Percentiles rank a stretch among this genome's conserved stretches.
These are phyloP conservation scores for Mycosphaerella arachidis DNA, from an alignment of 2,329 filamentous ascomycete genomes.

Conservation along the genomic window DNA sequence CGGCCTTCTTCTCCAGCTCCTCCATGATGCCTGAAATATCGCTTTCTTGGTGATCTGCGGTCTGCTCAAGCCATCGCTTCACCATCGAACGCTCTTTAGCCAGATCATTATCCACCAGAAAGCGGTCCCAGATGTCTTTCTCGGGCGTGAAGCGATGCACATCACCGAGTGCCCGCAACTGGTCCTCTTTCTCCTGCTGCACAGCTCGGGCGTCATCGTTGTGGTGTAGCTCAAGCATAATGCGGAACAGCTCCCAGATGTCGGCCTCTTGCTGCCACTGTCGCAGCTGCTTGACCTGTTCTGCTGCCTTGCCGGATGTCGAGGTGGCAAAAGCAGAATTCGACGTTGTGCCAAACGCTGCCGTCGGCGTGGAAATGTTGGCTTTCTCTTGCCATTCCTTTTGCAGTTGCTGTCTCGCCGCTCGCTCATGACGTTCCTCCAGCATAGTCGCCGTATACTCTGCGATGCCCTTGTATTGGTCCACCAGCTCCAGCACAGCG, in stretches of 20 bases:
- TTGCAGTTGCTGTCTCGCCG: slow-evolving; percentile 37
- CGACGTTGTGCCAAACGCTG: slow-evolving; percentile 12
- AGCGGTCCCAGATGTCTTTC: slow-evolving; percentile 65
- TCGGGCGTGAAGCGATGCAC: slow-evolving; percentile 54
- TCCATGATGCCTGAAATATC: slow-evolving; percentile 72
- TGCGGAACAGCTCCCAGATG: slow-evolving; percentile 80
- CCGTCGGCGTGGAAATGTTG: slow-evolving; percentile 7
- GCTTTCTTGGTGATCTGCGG: slow-evolving; percentile 61
- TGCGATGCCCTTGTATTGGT: slow-evolving; percentile 47
- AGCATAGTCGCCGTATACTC: slow-evolving; percentile 46
- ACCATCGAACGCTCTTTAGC: slow-evolving; percentile 76
- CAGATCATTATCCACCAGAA: slow-evolving; percentile 65
- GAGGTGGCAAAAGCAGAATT: slow-evolving; percentile 2
- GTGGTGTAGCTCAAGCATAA: slow-evolving; percentile 65
- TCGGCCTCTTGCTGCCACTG: slow-evolving; percentile 78
- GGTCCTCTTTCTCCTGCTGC: slow-evolving; percentile 32
- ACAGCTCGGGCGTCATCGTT: slow-evolving; percentile 37
- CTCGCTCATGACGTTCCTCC: slow-evolving; percentile 39
- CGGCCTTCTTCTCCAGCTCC: slow-evolving; percentile 62
- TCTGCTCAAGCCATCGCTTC: slow-evolving; percentile 80
- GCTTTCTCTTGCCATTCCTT: slow-evolving; percentile 32
- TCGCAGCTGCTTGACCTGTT: slow-evolving; percentile 49
- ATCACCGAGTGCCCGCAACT: slow-evolving; percentile 31
- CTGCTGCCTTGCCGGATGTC: slow-evolving; percentile 24
- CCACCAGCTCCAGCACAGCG: slow-evolving; percentile 58